Evolutionary conservation across 139 green algal genomes (phyloP).

Genomic region (Desmodesmus armatus): DNA sequence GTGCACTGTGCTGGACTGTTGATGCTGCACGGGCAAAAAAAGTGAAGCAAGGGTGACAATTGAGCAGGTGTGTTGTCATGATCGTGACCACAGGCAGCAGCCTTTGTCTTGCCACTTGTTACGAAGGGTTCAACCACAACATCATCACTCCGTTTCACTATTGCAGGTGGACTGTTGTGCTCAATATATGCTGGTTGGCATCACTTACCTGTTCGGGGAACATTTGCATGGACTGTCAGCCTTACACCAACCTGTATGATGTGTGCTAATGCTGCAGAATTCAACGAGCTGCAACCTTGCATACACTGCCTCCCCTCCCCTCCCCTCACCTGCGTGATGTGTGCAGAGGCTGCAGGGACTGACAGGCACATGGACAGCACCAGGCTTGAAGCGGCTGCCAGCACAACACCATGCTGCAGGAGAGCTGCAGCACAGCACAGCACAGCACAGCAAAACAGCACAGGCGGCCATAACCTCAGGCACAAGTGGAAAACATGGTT

Average conservation of each 20-base stretch:
- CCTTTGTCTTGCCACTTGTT: no score
- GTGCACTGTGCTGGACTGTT: no score
- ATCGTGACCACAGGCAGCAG: no score
- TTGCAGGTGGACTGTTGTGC: no score
- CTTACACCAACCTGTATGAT: neutral
- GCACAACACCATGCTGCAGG: constrained; percentile 6
- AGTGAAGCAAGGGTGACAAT: neutral
- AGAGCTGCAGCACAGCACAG: neutral
- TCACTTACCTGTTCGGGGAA: no score
- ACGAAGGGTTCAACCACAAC: no score
- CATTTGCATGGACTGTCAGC: neutral
- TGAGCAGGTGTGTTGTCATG: neutral
- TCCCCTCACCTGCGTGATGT: no score
- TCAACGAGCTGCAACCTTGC: no score
- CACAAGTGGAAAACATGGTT: neutral
- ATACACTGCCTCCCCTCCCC: no score
- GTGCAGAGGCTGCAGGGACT: neutral
- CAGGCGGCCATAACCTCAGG: neutral
- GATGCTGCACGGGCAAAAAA: neutral
- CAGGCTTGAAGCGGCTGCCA: constrained; percentile 4
- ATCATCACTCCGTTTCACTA: no score
- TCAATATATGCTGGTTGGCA: no score
- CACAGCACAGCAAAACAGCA: no score
- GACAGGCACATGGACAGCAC: neutral
- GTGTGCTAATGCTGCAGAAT: constrained; percentile 36